These are phyloP conservation scores for Xanthoconium stramineum DNA, from an alignment of 768 basidiomycete species.

Conservation along the genomic window DNA sequence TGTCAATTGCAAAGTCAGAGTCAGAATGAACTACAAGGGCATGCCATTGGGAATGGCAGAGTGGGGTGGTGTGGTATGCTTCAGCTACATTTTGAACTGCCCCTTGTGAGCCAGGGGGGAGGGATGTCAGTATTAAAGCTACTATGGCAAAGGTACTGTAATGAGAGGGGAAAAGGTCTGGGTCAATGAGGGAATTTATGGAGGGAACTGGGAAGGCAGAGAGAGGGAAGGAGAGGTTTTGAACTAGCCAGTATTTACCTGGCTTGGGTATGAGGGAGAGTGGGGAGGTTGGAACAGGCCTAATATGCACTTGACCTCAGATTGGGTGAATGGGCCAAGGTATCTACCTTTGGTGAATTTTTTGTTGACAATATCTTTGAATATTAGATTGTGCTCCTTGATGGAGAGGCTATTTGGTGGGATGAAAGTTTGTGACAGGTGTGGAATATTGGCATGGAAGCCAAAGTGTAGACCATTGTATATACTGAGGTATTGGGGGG, in stretches of 20 bases:
- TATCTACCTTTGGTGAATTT: not conserved
- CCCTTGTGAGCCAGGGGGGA: not conserved
- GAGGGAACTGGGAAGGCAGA: conserved; percentile 18
- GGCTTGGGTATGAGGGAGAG: conserved; percentile 26
- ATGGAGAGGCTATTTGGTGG: not conserved
- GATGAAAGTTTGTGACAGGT: not conserved
- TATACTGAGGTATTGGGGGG: not conserved
- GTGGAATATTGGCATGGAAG: not conserved
- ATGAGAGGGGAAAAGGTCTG: not conserved
- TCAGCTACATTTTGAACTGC: not conserved
- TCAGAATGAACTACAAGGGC: not conserved
- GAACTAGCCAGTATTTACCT: conserved; percentile 22
- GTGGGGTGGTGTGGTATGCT: not conserved
- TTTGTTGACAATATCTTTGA: not conserved
- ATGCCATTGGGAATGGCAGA: not conserved
- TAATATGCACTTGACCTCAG: conserved; percentile 7
- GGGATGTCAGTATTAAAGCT: fast-evolving
- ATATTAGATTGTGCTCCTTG: fast-evolving
- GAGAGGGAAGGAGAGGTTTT: conserved; percentile 30
- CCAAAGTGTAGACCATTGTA: not conserved
- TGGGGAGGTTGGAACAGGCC: conserved; percentile 31
- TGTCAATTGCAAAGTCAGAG: not conserved
- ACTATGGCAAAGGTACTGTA: not conserved
- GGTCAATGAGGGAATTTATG: conserved; percentile 33
- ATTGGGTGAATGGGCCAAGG: fast-evolving